phyloP scores from a whole-genome alignment of 768 basidiomycete genomes.

The Psilocybe azurescens region DNA sequence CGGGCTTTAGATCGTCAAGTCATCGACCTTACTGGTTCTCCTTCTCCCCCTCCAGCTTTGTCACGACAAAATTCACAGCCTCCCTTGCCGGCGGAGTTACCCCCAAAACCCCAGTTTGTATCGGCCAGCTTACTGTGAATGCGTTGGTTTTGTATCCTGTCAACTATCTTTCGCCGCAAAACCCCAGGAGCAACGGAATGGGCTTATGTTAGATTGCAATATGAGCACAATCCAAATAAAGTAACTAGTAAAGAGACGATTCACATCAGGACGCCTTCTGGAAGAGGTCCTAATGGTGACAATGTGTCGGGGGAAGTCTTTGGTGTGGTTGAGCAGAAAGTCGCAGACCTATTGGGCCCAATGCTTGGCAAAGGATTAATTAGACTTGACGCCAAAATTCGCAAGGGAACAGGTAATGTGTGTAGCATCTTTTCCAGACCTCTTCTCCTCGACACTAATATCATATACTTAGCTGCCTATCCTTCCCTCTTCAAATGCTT shows the following conservation, averaged over 20 bases:
- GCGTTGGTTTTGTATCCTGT: constrained; percentile 88
- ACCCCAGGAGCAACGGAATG: constrained; percentile 60
- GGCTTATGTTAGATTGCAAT: constrained; percentile 71
- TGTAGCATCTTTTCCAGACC: constrained; percentile 30
- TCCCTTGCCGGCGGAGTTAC: constrained; percentile 59
- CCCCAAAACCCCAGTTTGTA: constrained; percentile 89
- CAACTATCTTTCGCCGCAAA: constrained; percentile 60
- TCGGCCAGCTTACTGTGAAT: constrained; percentile 82
- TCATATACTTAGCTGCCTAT: constrained; percentile 67
- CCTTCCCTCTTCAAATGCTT: constrained; percentile 81
- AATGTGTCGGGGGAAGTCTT: constrained; percentile 67
- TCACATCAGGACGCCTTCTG: constrained; percentile 72
- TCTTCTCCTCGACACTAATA: neutral
- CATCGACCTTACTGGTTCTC: constrained; percentile 79
- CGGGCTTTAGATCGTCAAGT: constrained; percentile 50
- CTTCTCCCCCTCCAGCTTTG: constrained; percentile 51
- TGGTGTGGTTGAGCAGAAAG: constrained; percentile 86
- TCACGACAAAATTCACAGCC: constrained; percentile 29
- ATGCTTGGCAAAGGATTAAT: constrained; percentile 88
- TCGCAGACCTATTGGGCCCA: constrained; percentile 77
- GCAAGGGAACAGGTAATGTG: constrained; percentile 68
- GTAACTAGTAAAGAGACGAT: constrained; percentile 71
- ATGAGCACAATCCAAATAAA: constrained; percentile 69
- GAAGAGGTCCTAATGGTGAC: constrained; percentile 58
- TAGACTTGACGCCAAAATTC: constrained; percentile 77